Base-by-base conservation (phyloP, 2,329 filamentous ascomycete species). In the Calonectria multiphialidica region DNA sequence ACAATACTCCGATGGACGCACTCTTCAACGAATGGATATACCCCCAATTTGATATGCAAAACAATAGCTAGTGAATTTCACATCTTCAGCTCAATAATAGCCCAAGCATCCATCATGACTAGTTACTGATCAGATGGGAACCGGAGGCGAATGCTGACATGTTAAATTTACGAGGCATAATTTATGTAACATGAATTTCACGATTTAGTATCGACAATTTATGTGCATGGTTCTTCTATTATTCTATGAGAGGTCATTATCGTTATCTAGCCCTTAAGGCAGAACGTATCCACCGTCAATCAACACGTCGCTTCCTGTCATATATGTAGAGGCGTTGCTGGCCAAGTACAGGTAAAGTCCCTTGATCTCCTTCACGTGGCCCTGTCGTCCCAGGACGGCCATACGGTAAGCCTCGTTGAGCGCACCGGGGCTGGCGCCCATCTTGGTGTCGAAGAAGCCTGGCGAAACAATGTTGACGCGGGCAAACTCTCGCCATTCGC, bases 301-400 rank as follows among this genome's bases (percentile, higher is more conserved):
- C 44, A 88, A 68, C 25, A 88, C 76, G 74, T 89, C 87, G 62
- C 84, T 83, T 57, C 87, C 87, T 15, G 87, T 89, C 77, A 85
- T 87, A 78, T 88, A 89, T 7, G 84, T 86, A 23, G 83, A 85
- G 1, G 87, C 87, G 70, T 87, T 86, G 44, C 86, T 87, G 28
- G 84, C 85, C 47, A 88, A 80, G 78, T 88, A 89, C 65, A 89
- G 81, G 75, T 88, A 89, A 33, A 87, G 80, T 7, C 89, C 90
- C 86, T 92, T 92, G 74, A 92, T 84, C 83, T 92, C 90, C 85
- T 90, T 91, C 5, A 90, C 89, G 78, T 92, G 87, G 49, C 88
- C 90, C 74, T 91, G 87, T 73, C 90, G 86, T 37, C 89, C 87
- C 9, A 89, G 74, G 1, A 83, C 82, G 0, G 87, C 82, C 87